Evolutionary conservation across 2,329 filamentous ascomycete genomes (phyloP).

Genomic region (Cadophora sp.): DNA sequence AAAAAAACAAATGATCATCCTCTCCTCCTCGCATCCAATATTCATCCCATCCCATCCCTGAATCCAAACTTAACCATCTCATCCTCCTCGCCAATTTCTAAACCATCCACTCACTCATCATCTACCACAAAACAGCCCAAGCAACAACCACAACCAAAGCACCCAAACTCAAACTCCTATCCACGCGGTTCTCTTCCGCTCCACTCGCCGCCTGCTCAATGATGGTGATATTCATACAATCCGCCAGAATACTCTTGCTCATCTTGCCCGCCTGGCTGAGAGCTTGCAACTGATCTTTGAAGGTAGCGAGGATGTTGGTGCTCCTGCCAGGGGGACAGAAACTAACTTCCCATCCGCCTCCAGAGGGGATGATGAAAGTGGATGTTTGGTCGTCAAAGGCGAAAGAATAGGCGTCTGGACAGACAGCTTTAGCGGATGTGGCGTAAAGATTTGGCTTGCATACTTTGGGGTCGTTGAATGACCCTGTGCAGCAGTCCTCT

Average conservation of each 20-base stretch:
- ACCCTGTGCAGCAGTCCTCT: slow-evolving; percentile 77
- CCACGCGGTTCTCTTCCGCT: slow-evolving; percentile 22
- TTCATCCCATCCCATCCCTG: background rate
- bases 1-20: slow-evolving; percentile 17
- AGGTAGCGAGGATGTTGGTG: slow-evolving; percentile 62
- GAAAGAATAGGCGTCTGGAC: slow-evolving; percentile 85
- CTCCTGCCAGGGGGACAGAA: slow-evolving; percentile 74
- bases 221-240: slow-evolving; percentile 44
- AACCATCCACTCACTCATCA: slow-evolving; percentile 6
- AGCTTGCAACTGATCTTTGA: slow-evolving; percentile 56
- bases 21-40: slow-evolving; percentile 3
- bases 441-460: slow-evolving; percentile 75
- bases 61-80: background rate
- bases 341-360: slow-evolving; percentile 79
- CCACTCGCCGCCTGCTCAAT: slow-evolving; percentile 34
- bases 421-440: slow-evolving; percentile 73
- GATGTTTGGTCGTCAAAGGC: slow-evolving; percentile 66
- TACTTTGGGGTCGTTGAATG: slow-evolving; percentile 65
- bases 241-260: slow-evolving; percentile 44
- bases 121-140: slow-evolving; percentile 38
- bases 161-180: slow-evolving; percentile 39
- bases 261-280: slow-evolving; percentile 54
- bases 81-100: background rate
- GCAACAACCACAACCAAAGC: slow-evolving; percentile 42
- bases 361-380: slow-evolving; percentile 68